Evolutionary conservation across 2,329 filamentous ascomycete species (phyloP), one percentile per base, ranked within the genome.

Genomic region (Pseudogymnoascus sp.): DNA sequence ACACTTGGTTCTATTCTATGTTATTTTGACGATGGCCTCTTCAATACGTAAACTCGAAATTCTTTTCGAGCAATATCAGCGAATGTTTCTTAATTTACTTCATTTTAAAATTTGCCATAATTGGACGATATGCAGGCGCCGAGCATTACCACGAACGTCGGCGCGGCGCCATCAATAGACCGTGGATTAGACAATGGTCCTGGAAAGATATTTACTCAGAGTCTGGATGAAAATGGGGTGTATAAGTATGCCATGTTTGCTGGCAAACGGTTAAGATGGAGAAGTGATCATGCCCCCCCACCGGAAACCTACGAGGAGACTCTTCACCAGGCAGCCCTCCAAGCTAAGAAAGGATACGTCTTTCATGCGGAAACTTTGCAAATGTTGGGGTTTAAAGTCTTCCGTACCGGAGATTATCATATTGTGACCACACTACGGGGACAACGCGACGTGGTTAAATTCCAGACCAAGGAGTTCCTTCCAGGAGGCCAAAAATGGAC

Each of bases 21-120:
- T 53, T 53, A 53, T 53, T 53, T 47, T 53, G 47, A 53, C 28
- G n/a, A 53, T 35, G 47, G 28, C 47, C 47, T 18, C 47, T 53
- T 33, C 47, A 35, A 53, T 33, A 53, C 47, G 28, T 53, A 14
- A 53, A 53, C 15, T 33, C 35, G 47, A 33, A 18, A 18, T 33
- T 53, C 4, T 33, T 53, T 18, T 47, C 25, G 18, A 53, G 30
- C 47, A 14, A 53, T 50, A 50, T 35, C 47, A 33, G 28, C 11
- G 25, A 53, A 53, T 53, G 28, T 53, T 53, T 53, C 6, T 53
- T 15, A 30, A 33, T 53, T 53, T 53, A 53, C 28, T 35, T 33
- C 28, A 28, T 35, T 53, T 53, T 11, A 18, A 53, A n/a, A 33
- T 6, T 20, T 33, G 47, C 15, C 47, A 53, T n/a, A 18, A 33